Conservation (phyloP, 805 yeast genomes). For the Zygosaccharomyces rouxii region DNA sequence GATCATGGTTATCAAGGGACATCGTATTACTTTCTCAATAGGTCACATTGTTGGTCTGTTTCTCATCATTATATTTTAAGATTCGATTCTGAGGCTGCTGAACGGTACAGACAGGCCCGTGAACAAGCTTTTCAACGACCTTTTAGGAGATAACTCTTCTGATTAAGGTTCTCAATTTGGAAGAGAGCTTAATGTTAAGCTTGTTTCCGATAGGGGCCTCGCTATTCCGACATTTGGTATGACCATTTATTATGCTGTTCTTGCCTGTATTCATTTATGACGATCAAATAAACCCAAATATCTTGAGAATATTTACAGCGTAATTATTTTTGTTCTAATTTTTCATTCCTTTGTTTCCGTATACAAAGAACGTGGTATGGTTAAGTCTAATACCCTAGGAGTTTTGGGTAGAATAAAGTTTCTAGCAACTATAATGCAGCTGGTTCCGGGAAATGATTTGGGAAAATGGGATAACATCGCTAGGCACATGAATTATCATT, state of each 20-base stretch:
- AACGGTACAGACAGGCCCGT: background rate
- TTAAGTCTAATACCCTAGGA: background rate
- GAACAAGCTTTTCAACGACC: background rate
- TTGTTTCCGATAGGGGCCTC: background rate
- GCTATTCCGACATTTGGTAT: background rate
- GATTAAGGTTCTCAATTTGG: background rate
- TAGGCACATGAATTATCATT: background rate
- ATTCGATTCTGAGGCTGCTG: background rate
- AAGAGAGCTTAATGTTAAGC: background rate
- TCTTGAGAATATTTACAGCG: too few relatives aligned
- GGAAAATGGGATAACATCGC: slow-evolving; percentile 3
- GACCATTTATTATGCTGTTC: background rate
- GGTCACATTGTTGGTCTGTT: background rate
- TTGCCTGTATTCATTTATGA: too few relatives aligned
- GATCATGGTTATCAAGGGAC: background rate
- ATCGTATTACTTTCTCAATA: background rate
- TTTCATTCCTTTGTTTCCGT: background rate
- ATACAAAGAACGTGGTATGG: background rate
- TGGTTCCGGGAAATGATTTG: background rate
- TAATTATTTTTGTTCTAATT: background rate
- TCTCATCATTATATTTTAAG: background rate
- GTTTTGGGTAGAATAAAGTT: background rate
- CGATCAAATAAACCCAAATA: too few relatives aligned
- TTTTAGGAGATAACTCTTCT: background rate
- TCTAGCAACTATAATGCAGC: background rate